phyloP scores from a whole-genome alignment of 2,329 filamentous ascomycete species.

The Cladobotryum protrusum region DNA sequence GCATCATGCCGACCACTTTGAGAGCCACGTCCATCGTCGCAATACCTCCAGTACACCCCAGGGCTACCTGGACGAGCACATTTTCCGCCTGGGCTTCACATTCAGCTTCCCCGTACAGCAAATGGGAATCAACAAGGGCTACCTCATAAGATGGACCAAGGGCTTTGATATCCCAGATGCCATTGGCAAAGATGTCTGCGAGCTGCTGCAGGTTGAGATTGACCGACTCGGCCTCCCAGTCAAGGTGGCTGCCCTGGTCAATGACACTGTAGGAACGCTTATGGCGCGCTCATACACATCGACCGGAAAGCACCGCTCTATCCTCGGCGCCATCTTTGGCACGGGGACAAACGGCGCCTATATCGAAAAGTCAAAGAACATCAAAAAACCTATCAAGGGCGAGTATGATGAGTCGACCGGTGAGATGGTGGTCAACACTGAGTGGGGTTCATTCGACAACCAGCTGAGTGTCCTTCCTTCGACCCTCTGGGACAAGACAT shows the following conservation, averaged over 20 bases:
- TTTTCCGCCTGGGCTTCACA: slow-evolving; percentile 95
- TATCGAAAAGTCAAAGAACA: slow-evolving; percentile 80
- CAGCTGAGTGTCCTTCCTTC: slow-evolving; percentile 79
- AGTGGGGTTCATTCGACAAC: slow-evolving; percentile 99
- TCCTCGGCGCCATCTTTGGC: slow-evolving; percentile 95
- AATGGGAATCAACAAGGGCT: slow-evolving; percentile 89
- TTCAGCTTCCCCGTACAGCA: slow-evolving; percentile 97
- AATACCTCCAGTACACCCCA: slow-evolving; percentile 52
- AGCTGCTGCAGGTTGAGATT: slow-evolving; percentile 81
- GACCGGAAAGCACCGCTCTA: slow-evolving; percentile 74
- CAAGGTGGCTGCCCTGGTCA: slow-evolving; percentile 90
- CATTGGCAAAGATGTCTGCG: slow-evolving; percentile 89
- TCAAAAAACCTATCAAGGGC: slow-evolving; percentile 69
- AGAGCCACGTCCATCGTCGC: slow-evolving; percentile 59
- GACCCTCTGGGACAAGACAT: slow-evolving; percentile 71
- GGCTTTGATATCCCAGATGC: slow-evolving; percentile 96
- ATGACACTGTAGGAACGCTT: slow-evolving; percentile 94
- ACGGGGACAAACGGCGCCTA: slow-evolving; percentile 98
- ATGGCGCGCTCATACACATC: slow-evolving; percentile 97
- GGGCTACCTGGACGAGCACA: slow-evolving; percentile 62
- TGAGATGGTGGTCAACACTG: slow-evolving; percentile 95
- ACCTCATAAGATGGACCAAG: slow-evolving; percentile 95
- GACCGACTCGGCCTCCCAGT: slow-evolving; percentile 82
- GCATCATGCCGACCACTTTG: slow-evolving; percentile 85
- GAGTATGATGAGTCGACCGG: slow-evolving; percentile 75